Percentiles rank a stretch among this genome's conserved stretches.
Evolutionary conservation across 352 stramenopile genomes (phyloP).

Genomic region (Phytopythium boreale): DNA sequence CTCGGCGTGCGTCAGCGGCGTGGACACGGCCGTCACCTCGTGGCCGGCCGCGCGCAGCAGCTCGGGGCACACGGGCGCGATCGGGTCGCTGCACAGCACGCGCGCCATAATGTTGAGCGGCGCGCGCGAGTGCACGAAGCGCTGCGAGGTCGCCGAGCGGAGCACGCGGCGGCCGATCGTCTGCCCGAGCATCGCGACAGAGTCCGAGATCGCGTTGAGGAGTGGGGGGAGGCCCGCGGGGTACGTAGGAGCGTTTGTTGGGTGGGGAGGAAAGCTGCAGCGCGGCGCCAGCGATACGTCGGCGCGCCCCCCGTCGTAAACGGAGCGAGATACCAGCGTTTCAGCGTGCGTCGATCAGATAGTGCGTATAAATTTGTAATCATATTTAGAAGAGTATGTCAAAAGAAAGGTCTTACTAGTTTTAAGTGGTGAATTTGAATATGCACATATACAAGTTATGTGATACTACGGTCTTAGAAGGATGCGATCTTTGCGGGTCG

Average conservation of each 20-base stretch:
- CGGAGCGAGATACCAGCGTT: neutral
- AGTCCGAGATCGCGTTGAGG: neutral
- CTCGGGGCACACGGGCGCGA: slow-evolving; percentile 77
- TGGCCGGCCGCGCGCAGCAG: slow-evolving; percentile 80
- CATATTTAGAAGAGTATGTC: no score
- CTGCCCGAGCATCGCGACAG: slow-evolving; percentile 4
- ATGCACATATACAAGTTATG: neutral
- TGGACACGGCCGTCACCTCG: slow-evolving; percentile 61
- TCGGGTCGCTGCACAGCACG: slow-evolving; percentile 88
- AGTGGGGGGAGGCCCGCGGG: no score
- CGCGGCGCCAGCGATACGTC: neutral
- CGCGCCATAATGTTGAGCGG: slow-evolving; percentile 52
- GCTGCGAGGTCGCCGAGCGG: neutral
- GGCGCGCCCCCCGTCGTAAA: neutral
- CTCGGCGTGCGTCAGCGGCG: slow-evolving; percentile 48
- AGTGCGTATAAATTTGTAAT: neutral
- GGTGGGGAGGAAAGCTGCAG: neutral
- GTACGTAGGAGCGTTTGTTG: neutral
- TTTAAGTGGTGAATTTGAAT: no score
- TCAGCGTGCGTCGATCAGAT: neutral
- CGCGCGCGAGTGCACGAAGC: slow-evolving; percentile 32
- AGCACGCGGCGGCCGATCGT: slow-evolving; percentile 1
- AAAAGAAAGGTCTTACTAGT: no score
- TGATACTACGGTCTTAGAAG: no score
- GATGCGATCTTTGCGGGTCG: neutral